Percentiles rank a stretch among this genome's conserved stretches.
Conservation (phyloP, 768 basidiomycete genomes). For the Boletus insuetus region DNA sequence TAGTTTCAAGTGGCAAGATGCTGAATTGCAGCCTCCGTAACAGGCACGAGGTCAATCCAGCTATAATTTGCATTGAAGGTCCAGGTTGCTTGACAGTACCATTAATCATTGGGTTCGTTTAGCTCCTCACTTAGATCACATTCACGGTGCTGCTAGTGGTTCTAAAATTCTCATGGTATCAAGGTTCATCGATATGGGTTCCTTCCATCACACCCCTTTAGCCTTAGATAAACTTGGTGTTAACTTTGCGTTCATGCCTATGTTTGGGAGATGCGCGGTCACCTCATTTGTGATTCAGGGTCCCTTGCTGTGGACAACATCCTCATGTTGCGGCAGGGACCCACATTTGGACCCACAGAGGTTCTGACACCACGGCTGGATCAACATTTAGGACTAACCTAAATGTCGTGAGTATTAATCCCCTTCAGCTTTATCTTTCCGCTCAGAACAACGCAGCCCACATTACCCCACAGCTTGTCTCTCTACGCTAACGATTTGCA, state of each 20-base stretch:
- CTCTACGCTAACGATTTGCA: background rate
- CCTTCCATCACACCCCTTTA: background rate
- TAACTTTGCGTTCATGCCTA: slow-evolving; percentile 22
- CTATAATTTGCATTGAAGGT: too few species aligned
- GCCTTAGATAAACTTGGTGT: slow-evolving; percentile 9
- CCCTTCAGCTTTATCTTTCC: background rate
- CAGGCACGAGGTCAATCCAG: too few species aligned
- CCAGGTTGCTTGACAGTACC: too few species aligned
- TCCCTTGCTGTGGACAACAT: background rate
- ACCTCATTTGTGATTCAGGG: background rate
- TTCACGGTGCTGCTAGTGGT: background rate
- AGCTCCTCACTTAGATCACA: too few species aligned
- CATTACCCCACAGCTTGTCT: background rate
- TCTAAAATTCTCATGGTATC: slow-evolving; percentile 12
- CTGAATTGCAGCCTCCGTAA: too few species aligned
- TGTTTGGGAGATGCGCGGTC: slow-evolving; percentile 15
- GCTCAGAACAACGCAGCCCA: background rate
- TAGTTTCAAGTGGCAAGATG: too few species aligned
- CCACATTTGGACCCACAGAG: slow-evolving; percentile 18
- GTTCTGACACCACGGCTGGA: too few species aligned
- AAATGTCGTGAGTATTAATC: slow-evolving; percentile 16
- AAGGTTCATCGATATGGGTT: slow-evolving; percentile 14
- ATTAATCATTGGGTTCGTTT: too few species aligned
- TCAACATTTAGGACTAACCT: too few species aligned
- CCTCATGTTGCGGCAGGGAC: slow-evolving; percentile 6